These are phyloP conservation scores for Trichoderma atrobrunneum DNA, from an alignment of 2,329 filamentous ascomycete species.

Conservation along the genomic window DNA sequence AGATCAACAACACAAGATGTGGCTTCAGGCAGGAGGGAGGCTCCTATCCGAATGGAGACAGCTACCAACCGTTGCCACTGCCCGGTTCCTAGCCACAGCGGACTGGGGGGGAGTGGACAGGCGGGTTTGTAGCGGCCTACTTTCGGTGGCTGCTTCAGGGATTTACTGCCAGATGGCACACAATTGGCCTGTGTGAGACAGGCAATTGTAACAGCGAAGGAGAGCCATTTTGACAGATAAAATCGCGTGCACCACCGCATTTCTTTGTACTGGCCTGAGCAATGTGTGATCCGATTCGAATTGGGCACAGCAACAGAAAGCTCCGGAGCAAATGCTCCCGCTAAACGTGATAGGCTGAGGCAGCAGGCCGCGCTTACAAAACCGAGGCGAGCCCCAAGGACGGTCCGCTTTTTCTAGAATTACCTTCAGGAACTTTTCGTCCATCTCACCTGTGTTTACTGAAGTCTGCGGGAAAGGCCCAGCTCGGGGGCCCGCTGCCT, in stretches of 20 bases:
- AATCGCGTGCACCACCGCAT: slow-evolving; percentile 30
- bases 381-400: slow-evolving; percentile 21
- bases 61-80: slow-evolving; percentile 17
- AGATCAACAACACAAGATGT: not conserved
- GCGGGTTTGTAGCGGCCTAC: slow-evolving; percentile 3
- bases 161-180: slow-evolving; percentile 20
- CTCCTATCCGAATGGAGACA: slow-evolving; percentile 14
- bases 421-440: slow-evolving; percentile 16
- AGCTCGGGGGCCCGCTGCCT: not conserved
- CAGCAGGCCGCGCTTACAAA: slow-evolving; percentile 32
- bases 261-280: slow-evolving; percentile 27
- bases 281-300: slow-evolving; percentile 27
- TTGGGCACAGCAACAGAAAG: slow-evolving; percentile 21
- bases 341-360: slow-evolving; percentile 31
- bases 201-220: slow-evolving; percentile 15
- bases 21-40: slow-evolving; percentile 11
- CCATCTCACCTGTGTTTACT: slow-evolving; percentile 1
- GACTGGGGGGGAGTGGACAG: slow-evolving; percentile 3
- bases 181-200: slow-evolving; percentile 13
- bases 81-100: slow-evolving; percentile 13
- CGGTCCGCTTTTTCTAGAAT: slow-evolving; percentile 25
- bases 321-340: slow-evolving; percentile 37
- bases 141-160: slow-evolving; percentile 16
- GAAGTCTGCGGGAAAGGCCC: not conserved
- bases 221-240: slow-evolving; percentile 34